Evolutionary conservation across 139 green algal genomes (phyloP).

Genomic region (Nannochloris sp.): DNA sequence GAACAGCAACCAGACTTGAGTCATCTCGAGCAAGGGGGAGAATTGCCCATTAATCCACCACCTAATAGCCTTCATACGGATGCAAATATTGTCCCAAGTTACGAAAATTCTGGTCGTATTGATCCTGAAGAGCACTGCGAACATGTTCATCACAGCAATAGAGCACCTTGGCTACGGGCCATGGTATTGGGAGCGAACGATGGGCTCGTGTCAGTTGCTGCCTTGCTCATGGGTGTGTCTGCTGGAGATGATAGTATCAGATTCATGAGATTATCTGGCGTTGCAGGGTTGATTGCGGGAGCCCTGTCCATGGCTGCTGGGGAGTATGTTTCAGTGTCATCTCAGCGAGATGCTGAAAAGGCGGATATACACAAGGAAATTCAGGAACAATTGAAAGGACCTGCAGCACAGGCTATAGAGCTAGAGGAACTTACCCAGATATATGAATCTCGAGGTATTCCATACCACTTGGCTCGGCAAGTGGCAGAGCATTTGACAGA

Average conservation of each 20-base stretch:
- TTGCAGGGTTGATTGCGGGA: slow-evolving; percentile 59
- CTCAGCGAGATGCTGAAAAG: slow-evolving; percentile 50
- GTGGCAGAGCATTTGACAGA: slow-evolving; percentile 47
- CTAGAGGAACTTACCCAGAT: slow-evolving; percentile 69
- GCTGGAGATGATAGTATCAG: slow-evolving; percentile 23
- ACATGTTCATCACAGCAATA: slow-evolving; percentile 36
- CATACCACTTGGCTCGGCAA: slow-evolving; percentile 40
- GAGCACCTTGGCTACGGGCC: slow-evolving; percentile 42
- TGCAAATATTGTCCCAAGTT: no score
- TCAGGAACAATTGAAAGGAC: slow-evolving; percentile 51
- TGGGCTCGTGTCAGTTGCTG: slow-evolving; percentile 49
- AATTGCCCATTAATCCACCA: no score
- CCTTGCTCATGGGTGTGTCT: slow-evolving; percentile 58
- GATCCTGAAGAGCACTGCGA: slow-evolving; percentile 14
- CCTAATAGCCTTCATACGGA: no score
- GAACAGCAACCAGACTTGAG: no score
- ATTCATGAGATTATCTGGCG: slow-evolving; percentile 44
- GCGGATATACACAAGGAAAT: slow-evolving; percentile 79
- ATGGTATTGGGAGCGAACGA: slow-evolving; percentile 53
- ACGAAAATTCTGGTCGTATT: neutral
- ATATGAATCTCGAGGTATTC: slow-evolving; percentile 57
- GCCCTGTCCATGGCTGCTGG: slow-evolving; percentile 47
- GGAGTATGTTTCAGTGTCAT: slow-evolving; percentile 64
- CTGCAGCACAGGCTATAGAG: slow-evolving; percentile 39
- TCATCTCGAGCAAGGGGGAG: no score